Conservation (phyloP, 2,329 filamentous ascomycete species). For the Aureobasidium sp. region DNA sequence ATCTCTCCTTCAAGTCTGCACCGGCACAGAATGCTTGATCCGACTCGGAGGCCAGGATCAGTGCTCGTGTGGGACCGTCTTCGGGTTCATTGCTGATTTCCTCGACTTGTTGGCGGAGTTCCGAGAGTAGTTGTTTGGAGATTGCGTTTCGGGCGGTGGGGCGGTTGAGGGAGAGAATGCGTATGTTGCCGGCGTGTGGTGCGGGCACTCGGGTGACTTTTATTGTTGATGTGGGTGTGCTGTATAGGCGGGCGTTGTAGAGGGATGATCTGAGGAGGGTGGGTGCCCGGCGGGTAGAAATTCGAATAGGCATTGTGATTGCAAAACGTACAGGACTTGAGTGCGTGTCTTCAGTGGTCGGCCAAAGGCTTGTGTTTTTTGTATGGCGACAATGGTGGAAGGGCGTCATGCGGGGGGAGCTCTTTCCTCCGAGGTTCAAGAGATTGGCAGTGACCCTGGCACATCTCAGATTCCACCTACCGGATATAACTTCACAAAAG, state of each 20-base stretch:
- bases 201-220: slow-evolving; percentile 69
- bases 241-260: slow-evolving; percentile 14
- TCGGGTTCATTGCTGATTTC: slow-evolving; percentile 57
- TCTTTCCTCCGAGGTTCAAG: slow-evolving; percentile 4
- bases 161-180: slow-evolving; percentile 80
- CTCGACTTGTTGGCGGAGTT: slow-evolving; percentile 66
- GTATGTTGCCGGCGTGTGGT: slow-evolving; percentile 73
- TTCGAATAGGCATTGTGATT: neutral
- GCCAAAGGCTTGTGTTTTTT: neutral
- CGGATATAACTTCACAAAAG: neutral
- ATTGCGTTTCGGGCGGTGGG: slow-evolving; percentile 85
- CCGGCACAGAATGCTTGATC: slow-evolving; percentile 88
- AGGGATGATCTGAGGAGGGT: neutral
- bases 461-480: neutral
- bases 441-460: neutral
- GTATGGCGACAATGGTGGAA: neutral
- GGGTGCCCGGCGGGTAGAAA: neutral
- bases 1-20: slow-evolving; percentile 85
- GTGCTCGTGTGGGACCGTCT: slow-evolving; percentile 60
- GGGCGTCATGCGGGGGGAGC: slow-evolving; percentile 13
- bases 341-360: neutral
- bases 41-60: slow-evolving; percentile 79
- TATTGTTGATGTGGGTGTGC: slow-evolving; percentile 37
- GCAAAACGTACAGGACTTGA: neutral
- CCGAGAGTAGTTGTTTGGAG: slow-evolving; percentile 66